Evolutionary conservation across 23 red algal species (phyloP).

Genomic region (Chondrus crispus): DNA sequence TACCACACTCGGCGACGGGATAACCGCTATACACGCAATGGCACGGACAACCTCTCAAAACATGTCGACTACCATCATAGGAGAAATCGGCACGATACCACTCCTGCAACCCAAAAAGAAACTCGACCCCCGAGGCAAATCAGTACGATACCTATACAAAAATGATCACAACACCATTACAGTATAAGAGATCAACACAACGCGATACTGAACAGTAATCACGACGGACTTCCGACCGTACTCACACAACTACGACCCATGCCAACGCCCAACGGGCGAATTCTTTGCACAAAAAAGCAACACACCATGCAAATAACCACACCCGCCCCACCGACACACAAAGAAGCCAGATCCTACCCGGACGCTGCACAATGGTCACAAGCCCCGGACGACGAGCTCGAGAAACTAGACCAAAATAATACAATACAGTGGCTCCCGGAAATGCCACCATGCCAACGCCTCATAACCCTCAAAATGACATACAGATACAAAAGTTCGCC

Average conservation of each 20-base stretch:
- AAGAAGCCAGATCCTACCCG: not conserved
- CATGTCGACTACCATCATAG: not conserved
- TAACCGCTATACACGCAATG: not conserved
- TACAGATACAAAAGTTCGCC: not conserved
- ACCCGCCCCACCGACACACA: not conserved
- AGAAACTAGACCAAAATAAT: not conserved
- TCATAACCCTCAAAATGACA: not conserved
- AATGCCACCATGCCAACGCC: not conserved
- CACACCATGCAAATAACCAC: not conserved
- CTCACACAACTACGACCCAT: not conserved
- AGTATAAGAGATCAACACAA: not conserved
- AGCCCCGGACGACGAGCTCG: constrained; percentile 1
- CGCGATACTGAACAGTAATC: not conserved
- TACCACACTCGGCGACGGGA: not conserved
- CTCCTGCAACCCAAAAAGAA: not conserved
- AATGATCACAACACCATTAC: not conserved
- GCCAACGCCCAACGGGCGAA: not conserved
- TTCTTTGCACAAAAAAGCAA: not conserved
- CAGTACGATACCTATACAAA: not conserved
- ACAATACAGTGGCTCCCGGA: not conserved
- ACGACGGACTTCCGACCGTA: not conserved
- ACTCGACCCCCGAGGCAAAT: not conserved
- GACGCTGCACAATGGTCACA: not conserved
- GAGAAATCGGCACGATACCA: not conserved
- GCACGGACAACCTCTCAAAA: not conserved